Conservation (phyloP, 176 grass and related monocot species). For the Juncus inflexus region DNA sequence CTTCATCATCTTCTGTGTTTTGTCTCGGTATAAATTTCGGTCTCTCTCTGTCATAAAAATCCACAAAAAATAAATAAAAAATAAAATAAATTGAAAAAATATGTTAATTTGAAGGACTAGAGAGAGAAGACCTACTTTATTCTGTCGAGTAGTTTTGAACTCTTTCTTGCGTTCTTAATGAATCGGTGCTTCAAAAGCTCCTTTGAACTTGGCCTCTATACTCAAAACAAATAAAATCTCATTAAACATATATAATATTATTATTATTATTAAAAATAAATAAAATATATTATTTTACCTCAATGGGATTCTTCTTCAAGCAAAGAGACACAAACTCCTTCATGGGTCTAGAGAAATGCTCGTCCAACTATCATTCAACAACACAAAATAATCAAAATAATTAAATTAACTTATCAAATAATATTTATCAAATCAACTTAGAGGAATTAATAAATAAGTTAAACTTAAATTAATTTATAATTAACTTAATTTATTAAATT, state of each 20-base stretch:
- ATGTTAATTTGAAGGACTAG: too few species aligned
- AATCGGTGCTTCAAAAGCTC: conserved; percentile 97
- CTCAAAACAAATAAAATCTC: conserved; percentile 33
- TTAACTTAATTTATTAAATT: too few species aligned
- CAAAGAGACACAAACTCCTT: conserved; percentile 99
- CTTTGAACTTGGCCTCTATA: conserved; percentile 91
- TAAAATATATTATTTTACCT: conserved; percentile 46
- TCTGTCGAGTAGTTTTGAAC: conserved; percentile 88
- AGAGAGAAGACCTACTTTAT: conserved; percentile 46
- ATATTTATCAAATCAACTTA: too few species aligned
- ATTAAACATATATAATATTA: conserved; percentile 23
- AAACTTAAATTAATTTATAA: neutral
- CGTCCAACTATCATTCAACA: conserved; percentile 68
- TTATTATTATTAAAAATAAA: neutral
- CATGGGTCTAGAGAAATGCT: conserved; percentile 95
- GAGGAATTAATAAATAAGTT: neutral
- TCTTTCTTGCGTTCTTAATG: conserved; percentile 92
- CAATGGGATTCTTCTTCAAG: conserved; percentile 85
- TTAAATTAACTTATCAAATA: neutral
- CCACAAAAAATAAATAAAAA: neutral
- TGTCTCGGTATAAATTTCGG: conserved; percentile 67
- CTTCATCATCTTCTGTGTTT: conserved; percentile 51
- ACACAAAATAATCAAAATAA: conserved; percentile 5
- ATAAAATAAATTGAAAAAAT: neutral
- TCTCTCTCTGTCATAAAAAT: conserved; percentile 54